Conservation (phyloP, 305 asterid species). For the Nicotiana rustica region DNA sequence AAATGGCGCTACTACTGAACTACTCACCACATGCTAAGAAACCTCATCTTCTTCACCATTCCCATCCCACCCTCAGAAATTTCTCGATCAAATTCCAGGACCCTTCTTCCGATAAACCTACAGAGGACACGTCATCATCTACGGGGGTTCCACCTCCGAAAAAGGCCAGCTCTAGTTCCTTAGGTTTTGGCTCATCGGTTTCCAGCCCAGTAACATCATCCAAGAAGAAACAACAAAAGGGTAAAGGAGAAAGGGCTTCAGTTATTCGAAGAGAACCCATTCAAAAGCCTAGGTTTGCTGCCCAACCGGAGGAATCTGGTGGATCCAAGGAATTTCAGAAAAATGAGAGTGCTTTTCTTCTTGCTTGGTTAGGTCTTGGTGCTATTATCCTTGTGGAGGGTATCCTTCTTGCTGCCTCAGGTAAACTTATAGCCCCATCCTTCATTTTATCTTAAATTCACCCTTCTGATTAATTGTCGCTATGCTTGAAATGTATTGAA, state of each 20-base stretch:
- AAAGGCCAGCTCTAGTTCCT: conserved; percentile 40
- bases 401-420: conserved; percentile 86
- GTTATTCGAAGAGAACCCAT: conserved; percentile 69
- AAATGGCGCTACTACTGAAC: conserved; percentile 54
- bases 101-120: conserved; percentile 40
- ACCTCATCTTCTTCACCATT: conserved; percentile 35
- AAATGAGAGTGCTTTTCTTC: conserved; percentile 85
- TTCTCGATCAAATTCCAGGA: conserved; percentile 41
- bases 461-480: background rate
- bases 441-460: background rate
- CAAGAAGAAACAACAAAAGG: conserved; percentile 58
- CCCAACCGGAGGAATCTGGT: conserved; percentile 56
- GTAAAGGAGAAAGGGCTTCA: conserved; percentile 68
- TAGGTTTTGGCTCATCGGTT: conserved; percentile 49
- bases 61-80: conserved; percentile 23
- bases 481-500: background rate
- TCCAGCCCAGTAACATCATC: conserved; percentile 11
- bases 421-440: conserved; percentile 38
- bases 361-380: conserved; percentile 94
- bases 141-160: conserved; percentile 33
- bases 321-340: conserved; percentile 58
- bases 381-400: conserved; percentile 74
- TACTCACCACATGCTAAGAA: conserved; percentile 39
- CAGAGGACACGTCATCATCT: conserved; percentile 45
- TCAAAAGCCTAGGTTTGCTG: conserved; percentile 62